Percentiles rank a stretch among this genome's conserved stretches.
Conservation (phyloP, 2,329 filamentous ascomycete species). For the Pestalotiopsis fici region DNA sequence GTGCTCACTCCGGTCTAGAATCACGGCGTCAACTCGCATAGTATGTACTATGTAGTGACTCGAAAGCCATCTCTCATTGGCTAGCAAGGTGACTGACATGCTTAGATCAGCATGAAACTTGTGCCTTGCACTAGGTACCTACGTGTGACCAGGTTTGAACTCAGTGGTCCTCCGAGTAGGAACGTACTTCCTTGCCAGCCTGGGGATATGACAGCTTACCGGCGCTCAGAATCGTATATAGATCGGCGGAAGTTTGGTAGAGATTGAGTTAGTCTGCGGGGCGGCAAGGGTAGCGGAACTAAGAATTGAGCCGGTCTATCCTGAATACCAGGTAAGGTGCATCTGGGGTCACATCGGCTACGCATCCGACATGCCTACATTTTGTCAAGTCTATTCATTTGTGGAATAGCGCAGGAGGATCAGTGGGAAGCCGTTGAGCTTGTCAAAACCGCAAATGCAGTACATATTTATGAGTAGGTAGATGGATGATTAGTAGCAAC, state of each 20-base stretch:
- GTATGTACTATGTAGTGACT: not conserved
- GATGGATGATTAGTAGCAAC: not conserved
- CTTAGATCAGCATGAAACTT: not conserved
- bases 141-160: not conserved
- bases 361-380: not conserved
- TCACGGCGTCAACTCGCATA: not conserved
- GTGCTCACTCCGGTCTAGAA: not conserved
- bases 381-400: not conserved
- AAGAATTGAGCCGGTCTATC: constrained; percentile 1
- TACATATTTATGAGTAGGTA: not conserved
- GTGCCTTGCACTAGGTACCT: not conserved
- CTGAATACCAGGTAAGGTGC: not conserved
- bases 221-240: not conserved
- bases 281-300: not conserved
- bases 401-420: not conserved
- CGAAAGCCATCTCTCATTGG: not conserved
- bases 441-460: not conserved
- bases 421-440: not conserved
- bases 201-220: not conserved
- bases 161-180: not conserved
- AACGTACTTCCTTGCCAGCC: not conserved
- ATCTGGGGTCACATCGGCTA: not conserved
- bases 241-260: not conserved
- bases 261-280: constrained; percentile 1
- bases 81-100: not conserved